Evolutionary conservation across 345 rosid genomes (phyloP).

Genomic region (Gossypium raimondii): DNA sequence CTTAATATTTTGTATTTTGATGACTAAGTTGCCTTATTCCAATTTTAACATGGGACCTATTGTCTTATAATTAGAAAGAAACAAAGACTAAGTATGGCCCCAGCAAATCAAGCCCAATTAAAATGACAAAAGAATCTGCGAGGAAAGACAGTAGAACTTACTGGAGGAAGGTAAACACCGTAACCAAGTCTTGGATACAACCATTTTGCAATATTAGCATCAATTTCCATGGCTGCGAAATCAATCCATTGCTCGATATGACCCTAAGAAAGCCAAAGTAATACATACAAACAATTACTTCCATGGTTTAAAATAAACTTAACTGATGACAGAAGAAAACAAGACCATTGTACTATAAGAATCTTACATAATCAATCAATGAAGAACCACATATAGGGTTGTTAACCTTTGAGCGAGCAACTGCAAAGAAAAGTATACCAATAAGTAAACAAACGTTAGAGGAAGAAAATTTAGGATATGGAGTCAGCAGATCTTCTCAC

Average conservation of each 20-base stretch:
- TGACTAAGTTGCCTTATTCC: too few relatives aligned
- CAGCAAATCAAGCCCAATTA: background rate
- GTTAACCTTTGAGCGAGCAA: constrained; percentile 62
- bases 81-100: background rate
- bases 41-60: constrained; percentile 6
- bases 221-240: constrained; percentile 72
- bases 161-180: constrained; percentile 63
- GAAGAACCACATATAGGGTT: constrained; percentile 62
- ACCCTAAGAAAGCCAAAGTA: constrained; percentile 40
- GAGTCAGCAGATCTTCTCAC: constrained; percentile 32
- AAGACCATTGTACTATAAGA: background rate
- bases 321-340: background rate
- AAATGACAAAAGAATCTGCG: background rate
- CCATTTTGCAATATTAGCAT: constrained; percentile 58
- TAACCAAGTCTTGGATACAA: constrained; percentile 54
- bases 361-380: constrained; percentile 66
- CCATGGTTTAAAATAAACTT: background rate
- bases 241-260: constrained; percentile 96
- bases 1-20: background rate
- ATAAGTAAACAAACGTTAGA: background rate
- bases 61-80: background rate
- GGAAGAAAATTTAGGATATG: background rate
- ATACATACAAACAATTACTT: constrained; percentile 13
- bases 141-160: constrained; percentile 26
- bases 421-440: constrained; percentile 31